Base-by-base conservation (phyloP, 2,329 filamentous ascomycete genomes). In the Akanthomyces dipterigenus region DNA sequence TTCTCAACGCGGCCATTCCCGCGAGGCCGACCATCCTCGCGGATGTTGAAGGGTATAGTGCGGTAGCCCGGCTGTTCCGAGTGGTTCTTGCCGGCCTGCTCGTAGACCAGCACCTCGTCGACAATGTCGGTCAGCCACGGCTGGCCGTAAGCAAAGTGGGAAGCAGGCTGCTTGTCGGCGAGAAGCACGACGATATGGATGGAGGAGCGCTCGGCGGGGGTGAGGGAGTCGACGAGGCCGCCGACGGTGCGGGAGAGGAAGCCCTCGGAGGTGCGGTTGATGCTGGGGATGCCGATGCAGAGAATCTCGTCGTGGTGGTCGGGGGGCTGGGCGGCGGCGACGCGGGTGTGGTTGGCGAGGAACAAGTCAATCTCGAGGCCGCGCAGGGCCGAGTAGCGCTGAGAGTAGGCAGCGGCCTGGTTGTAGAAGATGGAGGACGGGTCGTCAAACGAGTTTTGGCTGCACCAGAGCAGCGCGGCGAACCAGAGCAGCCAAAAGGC, bases 261-360 rank as follows among this genome's bases (percentile, higher is more conserved):
- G 2, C 67, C 68, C 9, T 69, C 65, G 28, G 65, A 64, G 14
- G 68, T 70, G 20, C 72, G 70, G 63, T 71, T 73, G 40, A 74
- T 65, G 64, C 68, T 72, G 14, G 72, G 72, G n/a, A 74, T 72
- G 40, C 72, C 72, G 50, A 74, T 65, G 60, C 72, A 74, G 5
- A 74, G 56, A 18, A 67, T 56, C 53, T 59, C 43, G 16, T 60
- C 56, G 45, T 31, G 38, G 34, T 53, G 54, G 48, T 53, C 43
- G 34, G 34, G 31, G 16, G 45, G 26, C 11, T 63, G 45, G 45
- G 46, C 48, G 18, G 40, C 56, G 9, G 46, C 48, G 28, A 56
- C 26, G n/a, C 55, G 61, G n/a, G 50, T 62, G n/a, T 46, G 26
- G 57, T 59, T 46, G 38, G 42, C 64, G 45, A 69, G 65, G 61